Percentiles rank a stretch among this genome's conserved stretches.
phyloP scores from a whole-genome alignment of 164 flowering plant species.

The Magnolia changhungtana region DNA sequence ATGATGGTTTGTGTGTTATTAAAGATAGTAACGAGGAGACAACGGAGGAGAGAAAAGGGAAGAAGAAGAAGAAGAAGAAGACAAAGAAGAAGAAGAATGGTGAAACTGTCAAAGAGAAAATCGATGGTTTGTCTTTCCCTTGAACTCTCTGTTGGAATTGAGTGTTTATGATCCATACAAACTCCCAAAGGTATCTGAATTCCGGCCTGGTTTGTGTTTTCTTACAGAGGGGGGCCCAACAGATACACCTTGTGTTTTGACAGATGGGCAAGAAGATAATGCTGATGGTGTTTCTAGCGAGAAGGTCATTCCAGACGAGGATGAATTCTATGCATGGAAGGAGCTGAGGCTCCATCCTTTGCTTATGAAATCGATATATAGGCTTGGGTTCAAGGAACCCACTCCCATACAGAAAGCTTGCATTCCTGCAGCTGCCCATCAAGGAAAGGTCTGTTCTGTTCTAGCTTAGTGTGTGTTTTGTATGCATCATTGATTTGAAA shows the following conservation, averaged over 20 bases:
- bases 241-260: not conserved
- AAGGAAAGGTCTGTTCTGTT: slow-evolving; percentile 70
- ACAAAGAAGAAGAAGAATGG: slow-evolving; percentile 26
- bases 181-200: not conserved
- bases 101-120: not conserved
- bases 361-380: slow-evolving; percentile 72
- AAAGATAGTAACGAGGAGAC: slow-evolving; percentile 5
- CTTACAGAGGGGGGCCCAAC: slow-evolving; percentile 3
- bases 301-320: slow-evolving; percentile 41
- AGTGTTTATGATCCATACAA: not conserved
- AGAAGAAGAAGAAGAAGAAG: slow-evolving; percentile 37
- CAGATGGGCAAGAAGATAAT: slow-evolving; percentile 19
- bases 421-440: slow-evolving; percentile 92
- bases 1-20: slow-evolving; percentile 4
- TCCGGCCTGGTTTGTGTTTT: slow-evolving; percentile 4
- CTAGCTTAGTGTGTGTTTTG: not conserved
- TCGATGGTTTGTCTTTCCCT: not conserved
- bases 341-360: slow-evolving; percentile 85
- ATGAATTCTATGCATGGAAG: slow-evolving; percentile 70
- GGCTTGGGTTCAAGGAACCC: slow-evolving; percentile 90
- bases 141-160: not conserved
- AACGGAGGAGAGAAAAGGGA: slow-evolving; percentile 20
- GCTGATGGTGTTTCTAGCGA: slow-evolving; percentile 30
- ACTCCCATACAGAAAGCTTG: slow-evolving; percentile 94
- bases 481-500: too few species aligned